A percentile compares a stretch with the other conserved stretches of the same genome.
Conservation (phyloP, 2,329 filamentous ascomycete species). For the Botrytis tulipae region DNA sequence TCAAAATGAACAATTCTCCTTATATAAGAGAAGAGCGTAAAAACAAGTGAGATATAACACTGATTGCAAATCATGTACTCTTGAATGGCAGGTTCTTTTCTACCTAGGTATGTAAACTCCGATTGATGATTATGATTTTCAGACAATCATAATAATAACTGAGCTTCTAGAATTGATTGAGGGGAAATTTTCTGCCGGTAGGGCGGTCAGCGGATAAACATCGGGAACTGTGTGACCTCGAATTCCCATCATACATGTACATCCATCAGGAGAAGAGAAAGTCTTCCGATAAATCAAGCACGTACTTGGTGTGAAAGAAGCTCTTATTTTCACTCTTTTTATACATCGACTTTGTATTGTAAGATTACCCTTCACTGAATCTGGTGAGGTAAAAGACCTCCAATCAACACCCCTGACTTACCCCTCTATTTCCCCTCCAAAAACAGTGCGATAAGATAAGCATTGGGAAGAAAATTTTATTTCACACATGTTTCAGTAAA, state of each 20-base stretch:
- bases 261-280: background rate
- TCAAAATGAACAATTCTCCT: background rate
- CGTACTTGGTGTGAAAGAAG: background rate
- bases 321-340: background rate
- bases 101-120: background rate
- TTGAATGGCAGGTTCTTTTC: background rate
- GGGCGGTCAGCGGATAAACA: background rate
- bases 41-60: background rate
- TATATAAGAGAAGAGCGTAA: background rate
- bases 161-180: background rate
- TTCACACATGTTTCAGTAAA: background rate
- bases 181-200: conserved; percentile 7
- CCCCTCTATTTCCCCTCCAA: conserved; percentile 16
- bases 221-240: background rate
- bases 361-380: background rate
- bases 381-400: background rate
- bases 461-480: conserved; percentile 10
- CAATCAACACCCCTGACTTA: background rate
- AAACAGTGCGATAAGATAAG: conserved; percentile 12
- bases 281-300: background rate
- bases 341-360: background rate
- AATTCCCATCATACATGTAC: background rate
- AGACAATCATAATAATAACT: background rate
- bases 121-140: background rate
- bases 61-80: background rate